A percentile compares a stretch with the other conserved stretches of the same genome.
Evolutionary conservation across 352 stramenopile species (phyloP).

Genomic region (Globisporangium solare): DNA sequence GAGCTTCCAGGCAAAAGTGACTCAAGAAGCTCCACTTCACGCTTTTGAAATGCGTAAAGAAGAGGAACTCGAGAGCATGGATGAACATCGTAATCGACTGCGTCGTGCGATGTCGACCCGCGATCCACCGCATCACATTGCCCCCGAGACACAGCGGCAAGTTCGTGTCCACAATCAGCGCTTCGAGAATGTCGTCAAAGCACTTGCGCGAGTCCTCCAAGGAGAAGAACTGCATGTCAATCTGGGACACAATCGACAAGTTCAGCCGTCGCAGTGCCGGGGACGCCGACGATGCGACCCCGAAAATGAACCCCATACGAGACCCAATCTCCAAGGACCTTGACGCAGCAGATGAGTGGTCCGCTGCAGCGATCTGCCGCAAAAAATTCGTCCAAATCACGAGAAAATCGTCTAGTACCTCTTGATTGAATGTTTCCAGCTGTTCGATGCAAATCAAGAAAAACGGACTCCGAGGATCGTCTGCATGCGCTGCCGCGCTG

Average conservation of each 20-base stretch:
- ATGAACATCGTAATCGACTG: slow-evolving; percentile 66
- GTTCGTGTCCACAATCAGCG: slow-evolving; percentile 57
- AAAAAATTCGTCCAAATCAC: slow-evolving; percentile 62
- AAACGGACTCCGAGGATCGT: slow-evolving; percentile 26
- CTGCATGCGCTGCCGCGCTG: not conserved
- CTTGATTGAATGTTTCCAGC: slow-evolving; percentile 53
- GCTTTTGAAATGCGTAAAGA: slow-evolving; percentile 56
- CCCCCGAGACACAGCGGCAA: slow-evolving; percentile 52
- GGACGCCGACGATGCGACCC: slow-evolving; percentile 61
- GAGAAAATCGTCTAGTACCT: slow-evolving; percentile 64
- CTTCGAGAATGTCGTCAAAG: slow-evolving; percentile 71
- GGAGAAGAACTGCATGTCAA: slow-evolving; percentile 77
- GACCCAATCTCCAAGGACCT: slow-evolving; percentile 2
- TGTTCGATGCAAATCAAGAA: slow-evolving; percentile 75
- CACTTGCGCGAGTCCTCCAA: slow-evolving; percentile 74
- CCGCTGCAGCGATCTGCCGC: slow-evolving; percentile 3
- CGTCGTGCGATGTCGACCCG: slow-evolving; percentile 41
- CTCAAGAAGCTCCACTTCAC: slow-evolving; percentile 62
- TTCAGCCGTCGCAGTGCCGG: slow-evolving; percentile 62
- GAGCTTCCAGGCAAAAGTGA: slow-evolving; percentile 27
- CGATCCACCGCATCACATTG: slow-evolving; percentile 41
- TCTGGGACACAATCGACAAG: slow-evolving; percentile 34
- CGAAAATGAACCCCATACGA: slow-evolving; percentile 58
- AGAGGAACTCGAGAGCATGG: slow-evolving; percentile 52
- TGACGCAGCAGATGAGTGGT: slow-evolving; percentile 2